Conservation (phyloP, 1,284 basidiomycete species). For the Ceratobasidium sp. region DNA sequence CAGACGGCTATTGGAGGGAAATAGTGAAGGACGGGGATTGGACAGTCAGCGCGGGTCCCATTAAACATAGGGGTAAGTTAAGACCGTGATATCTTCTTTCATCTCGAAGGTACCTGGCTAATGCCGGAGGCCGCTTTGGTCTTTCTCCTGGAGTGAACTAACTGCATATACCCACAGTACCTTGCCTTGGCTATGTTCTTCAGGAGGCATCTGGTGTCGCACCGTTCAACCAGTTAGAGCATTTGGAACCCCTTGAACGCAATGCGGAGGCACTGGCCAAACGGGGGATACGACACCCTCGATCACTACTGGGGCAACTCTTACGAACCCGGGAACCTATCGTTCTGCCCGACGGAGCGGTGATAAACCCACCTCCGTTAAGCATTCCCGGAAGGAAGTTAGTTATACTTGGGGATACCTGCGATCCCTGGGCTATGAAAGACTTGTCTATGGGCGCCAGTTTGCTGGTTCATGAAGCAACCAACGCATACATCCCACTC, state of each 20-base stretch:
- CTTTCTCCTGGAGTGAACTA: conserved; percentile 13
- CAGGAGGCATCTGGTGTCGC: conserved; percentile 60
- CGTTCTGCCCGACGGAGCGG: conserved; percentile 75
- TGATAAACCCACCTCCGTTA: conserved; percentile 69
- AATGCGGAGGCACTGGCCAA: conserved; percentile 54
- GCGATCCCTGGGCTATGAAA: conserved; percentile 63
- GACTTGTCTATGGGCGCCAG: conserved; percentile 67
- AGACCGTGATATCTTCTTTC: conserved; percentile 44
- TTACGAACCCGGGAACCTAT: conserved; percentile 66
- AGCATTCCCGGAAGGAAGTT: conserved; percentile 72
- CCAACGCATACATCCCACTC: conserved; percentile 75
- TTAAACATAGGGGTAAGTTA: conserved; percentile 73
- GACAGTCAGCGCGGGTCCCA: conserved; percentile 75
- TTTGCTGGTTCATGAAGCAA: conserved; percentile 80
- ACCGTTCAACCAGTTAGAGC: conserved; percentile 45
- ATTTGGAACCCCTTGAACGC: conserved; percentile 49
- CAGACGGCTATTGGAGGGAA: conserved; percentile 73
- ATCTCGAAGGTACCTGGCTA: conserved; percentile 4
- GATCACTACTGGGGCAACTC: conserved; percentile 65
- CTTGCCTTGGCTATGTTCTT: conserved; percentile 82
- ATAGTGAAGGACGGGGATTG: conserved; percentile 59
- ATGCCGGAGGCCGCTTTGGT: conserved; percentile 5
- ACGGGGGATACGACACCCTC: conserved; percentile 72
- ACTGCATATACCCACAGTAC: conserved; percentile 59
- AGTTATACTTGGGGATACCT: conserved; percentile 78